Percentiles rank a stretch among this genome's conserved stretches.
Evolutionary conservation across 768 basidiomycete species (phyloP).

Genomic region (Phanerochaete sordida): DNA sequence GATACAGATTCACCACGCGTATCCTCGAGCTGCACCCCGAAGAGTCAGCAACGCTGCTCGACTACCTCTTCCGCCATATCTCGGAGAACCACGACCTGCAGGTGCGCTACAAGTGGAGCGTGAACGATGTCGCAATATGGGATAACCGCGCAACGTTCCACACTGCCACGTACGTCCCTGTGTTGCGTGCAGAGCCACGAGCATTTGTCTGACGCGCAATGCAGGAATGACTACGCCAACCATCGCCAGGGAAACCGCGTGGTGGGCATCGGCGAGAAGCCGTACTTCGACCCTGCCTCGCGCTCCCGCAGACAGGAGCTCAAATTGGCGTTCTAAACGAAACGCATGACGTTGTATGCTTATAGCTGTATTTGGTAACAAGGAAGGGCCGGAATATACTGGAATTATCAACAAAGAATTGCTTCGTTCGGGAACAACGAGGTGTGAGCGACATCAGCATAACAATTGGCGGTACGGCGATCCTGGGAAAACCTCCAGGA

Average conservation of each 20-base stretch:
- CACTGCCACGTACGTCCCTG: constrained; percentile 27
- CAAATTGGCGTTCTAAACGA: constrained; percentile 8
- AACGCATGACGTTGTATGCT: background rate
- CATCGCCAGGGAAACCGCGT: constrained; percentile 47
- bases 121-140: constrained; percentile 58
- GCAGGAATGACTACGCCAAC: constrained; percentile 30
- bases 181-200: background rate
- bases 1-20: constrained; percentile 46
- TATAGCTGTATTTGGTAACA: no score
- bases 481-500: background rate
- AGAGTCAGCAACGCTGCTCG: constrained; percentile 48
- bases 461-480: background rate
- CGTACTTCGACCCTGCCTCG: constrained; percentile 42
- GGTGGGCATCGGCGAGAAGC: constrained; percentile 50
- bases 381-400: background rate
- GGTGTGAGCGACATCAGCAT: background rate
- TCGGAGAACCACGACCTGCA: constrained; percentile 60
- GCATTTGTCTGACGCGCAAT: background rate
- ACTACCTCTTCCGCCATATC: constrained; percentile 47
- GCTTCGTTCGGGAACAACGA: background rate
- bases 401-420: background rate
- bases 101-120: constrained; percentile 48
- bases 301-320: constrained; percentile 35
- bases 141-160: constrained; percentile 54
- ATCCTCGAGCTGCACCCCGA: constrained; percentile 51